Base-by-base conservation (phyloP, 2,329 filamentous ascomycete species). In the Microdochium paspali region DNA sequence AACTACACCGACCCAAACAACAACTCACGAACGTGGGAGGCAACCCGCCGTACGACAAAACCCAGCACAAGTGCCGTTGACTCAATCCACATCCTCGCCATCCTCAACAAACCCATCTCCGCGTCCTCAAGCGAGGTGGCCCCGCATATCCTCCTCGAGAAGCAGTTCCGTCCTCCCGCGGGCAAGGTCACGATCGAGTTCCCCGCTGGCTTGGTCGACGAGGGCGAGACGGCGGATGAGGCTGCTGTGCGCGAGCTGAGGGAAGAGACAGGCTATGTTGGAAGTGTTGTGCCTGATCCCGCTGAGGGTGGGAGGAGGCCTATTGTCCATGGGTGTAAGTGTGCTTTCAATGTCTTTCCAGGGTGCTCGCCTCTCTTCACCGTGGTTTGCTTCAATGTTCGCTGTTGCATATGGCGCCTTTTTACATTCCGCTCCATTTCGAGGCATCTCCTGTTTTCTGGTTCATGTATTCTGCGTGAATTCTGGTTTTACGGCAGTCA, bases 191-290 rank as follows among this genome's bases (percentile, higher is more conserved):
- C 64, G 5, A 54, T 68, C 40, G 66, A 68, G 52, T 58, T 68
- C 21, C 66, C 66, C 1, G 66, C 66, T 0, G 66, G 66, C 3
- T 50, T 68, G n/a, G 61, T 68, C 15, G 66, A 68, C 51, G 62
- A 61, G 39, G 59, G 57, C 3, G 66, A 67, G 47, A 64, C 61
- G 1, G 56, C 61, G 1, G 63, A 66, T 46, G 52, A 65, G 51
- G 65, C 64, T 30, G 66, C 65, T n/a, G 49, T 67, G 47, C 56
- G 66, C 13, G 66, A 68, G 48, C 52, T 68, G 20, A 58, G 60
- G 25, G 66, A 68, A 45, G 66, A 68, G 56, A 67, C 65, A 2
- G 66, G 66, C 20, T 68, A 67, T 48, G 49, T 63, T 2, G 66
- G 66, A 12, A 57, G 62, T 20, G 51, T 65, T 5, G 58, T 61